Evolutionary conservation across 805 yeast species (phyloP).

Genomic region (Zygosaccharomyces rouxii): DNA sequence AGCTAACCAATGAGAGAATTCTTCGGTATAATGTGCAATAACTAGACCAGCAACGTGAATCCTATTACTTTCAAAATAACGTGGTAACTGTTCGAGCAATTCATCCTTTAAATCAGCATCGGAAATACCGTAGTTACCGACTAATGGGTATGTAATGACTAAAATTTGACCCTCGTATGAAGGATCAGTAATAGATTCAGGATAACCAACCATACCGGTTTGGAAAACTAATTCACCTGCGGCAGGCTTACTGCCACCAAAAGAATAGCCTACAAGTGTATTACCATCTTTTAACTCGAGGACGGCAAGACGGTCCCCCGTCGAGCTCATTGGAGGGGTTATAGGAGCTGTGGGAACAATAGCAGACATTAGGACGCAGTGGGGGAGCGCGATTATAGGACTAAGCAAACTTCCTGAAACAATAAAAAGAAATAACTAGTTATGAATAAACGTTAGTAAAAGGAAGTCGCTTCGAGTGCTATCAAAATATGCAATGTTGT

Average conservation of each 20-base stretch:
- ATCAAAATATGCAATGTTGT: background rate
- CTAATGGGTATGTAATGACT: slow-evolving; percentile 93
- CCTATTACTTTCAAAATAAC: slow-evolving; percentile 85
- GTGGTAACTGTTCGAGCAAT: slow-evolving; percentile 69
- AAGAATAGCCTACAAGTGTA: slow-evolving; percentile 89
- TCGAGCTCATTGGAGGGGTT: slow-evolving; percentile 82
- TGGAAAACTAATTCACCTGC: slow-evolving; percentile 99
- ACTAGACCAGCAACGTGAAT: slow-evolving; percentile 97
- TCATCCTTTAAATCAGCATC: slow-evolving; percentile 76
- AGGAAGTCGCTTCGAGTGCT: background rate
- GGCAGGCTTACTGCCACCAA: slow-evolving; percentile 83
- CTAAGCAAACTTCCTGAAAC: slow-evolving; percentile 3
- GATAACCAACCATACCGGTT: slow-evolving; percentile 99
- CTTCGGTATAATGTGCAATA: slow-evolving; percentile 94
- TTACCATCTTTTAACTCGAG: slow-evolving; percentile 85
- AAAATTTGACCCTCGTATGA: slow-evolving; percentile 96
- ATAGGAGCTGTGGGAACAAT: slow-evolving; percentile 69
- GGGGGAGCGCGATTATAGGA: slow-evolving; percentile 3
- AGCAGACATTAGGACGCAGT: slow-evolving; percentile 33
- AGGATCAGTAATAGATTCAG: slow-evolving; percentile 96
- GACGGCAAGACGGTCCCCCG: slow-evolving; percentile 78
- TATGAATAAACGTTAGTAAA: slow-evolving; percentile 4
- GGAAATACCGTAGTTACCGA: slow-evolving; percentile 99
- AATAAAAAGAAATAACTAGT: background rate
- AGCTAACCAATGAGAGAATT: slow-evolving; percentile 91